A percentile compares a stretch with the other conserved stretches of the same genome.
Conservation (phyloP, 1,284 basidiomycete species). For the Cutaneotrichosporon sp. region DNA sequence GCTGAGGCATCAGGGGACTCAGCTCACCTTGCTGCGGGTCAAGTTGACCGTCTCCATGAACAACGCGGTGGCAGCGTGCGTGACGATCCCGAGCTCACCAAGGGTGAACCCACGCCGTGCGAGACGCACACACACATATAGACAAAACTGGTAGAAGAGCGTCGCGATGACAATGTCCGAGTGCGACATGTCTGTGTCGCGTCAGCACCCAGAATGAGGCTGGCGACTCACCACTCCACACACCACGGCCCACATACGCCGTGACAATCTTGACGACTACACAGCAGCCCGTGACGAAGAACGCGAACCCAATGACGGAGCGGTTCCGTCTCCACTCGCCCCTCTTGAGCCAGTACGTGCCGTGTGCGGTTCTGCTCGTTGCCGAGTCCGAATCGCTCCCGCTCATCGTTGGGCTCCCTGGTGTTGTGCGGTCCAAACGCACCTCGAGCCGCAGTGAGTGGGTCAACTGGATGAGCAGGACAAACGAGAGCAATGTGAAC, state of each 20-base stretch:
- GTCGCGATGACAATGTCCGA: constrained; percentile 73
- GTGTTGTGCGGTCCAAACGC: constrained; percentile 9
- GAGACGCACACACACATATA: constrained; percentile 83
- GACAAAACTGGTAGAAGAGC: constrained; percentile 81
- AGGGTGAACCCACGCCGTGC: constrained; percentile 91
- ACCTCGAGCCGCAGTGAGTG: constrained; percentile 68
- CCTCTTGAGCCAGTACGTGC: constrained; percentile 39
- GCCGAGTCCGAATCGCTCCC: background rate
- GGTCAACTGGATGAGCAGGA: constrained; percentile 69
- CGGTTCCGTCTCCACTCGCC: constrained; percentile 45
- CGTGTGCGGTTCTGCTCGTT: background rate
- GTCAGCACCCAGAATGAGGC: background rate
- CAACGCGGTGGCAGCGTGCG: constrained; percentile 78
- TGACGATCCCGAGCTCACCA: constrained; percentile 84
- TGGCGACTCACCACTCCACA: constrained; percentile 44
- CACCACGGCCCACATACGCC: constrained; percentile 34
- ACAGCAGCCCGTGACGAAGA: constrained; percentile 42
- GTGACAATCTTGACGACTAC: constrained; percentile 43
- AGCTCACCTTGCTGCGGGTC: constrained; percentile 67
- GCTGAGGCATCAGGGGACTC: background rate
- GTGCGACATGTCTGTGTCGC: constrained; percentile 66
- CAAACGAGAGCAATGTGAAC: constrained; percentile 69
- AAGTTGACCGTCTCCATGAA: constrained; percentile 79
- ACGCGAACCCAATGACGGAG: constrained; percentile 45
- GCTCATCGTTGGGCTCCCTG: background rate